Evolutionary conservation across 441 rosid genomes (phyloP).

Genomic region (Erysimum cheiri): DNA sequence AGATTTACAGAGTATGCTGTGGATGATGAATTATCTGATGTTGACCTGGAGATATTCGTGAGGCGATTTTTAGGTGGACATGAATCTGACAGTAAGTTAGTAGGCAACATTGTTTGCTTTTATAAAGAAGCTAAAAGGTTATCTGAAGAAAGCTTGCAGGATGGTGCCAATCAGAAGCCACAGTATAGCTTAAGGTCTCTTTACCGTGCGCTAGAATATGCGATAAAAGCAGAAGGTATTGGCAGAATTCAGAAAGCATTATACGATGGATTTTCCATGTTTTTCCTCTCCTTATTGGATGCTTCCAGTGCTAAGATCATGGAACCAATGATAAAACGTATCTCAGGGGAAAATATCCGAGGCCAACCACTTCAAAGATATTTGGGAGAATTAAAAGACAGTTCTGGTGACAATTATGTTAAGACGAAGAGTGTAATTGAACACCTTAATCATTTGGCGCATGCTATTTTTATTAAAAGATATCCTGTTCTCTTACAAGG

Average conservation of each 20-base stretch:
- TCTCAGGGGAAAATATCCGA: slow-evolving; percentile 63
- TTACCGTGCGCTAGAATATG: slow-evolving; percentile 89
- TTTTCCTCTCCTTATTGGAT: slow-evolving; percentile 91
- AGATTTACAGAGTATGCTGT: slow-evolving; percentile 95
- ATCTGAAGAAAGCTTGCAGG: slow-evolving; percentile 93
- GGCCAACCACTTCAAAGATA: slow-evolving; percentile 53
- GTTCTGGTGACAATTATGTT: slow-evolving; percentile 63
- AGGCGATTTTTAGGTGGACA: slow-evolving; percentile 73
- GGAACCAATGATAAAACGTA: slow-evolving; percentile 59
- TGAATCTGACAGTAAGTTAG: slow-evolving; percentile 57
- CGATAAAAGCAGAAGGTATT: slow-evolving; percentile 65
- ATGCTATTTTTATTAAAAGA: slow-evolving; percentile 81
- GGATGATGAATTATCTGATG: slow-evolving; percentile 80
- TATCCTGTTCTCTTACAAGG: slow-evolving; percentile 98
- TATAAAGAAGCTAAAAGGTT: slow-evolving; percentile 81
- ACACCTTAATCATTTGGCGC: slow-evolving; percentile 84
- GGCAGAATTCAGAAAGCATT: slow-evolving; percentile 74
- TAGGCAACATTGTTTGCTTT: slow-evolving; percentile 65
- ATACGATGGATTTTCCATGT: slow-evolving; percentile 93
- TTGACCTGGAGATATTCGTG: slow-evolving; percentile 79
- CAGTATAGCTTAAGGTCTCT: slow-evolving; percentile 98
- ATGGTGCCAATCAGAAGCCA: slow-evolving; percentile 99
- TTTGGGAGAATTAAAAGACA: slow-evolving; percentile 48
- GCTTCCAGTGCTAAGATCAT: slow-evolving; percentile 79
- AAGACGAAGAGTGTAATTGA: slow-evolving; percentile 75